A percentile compares a stretch with the other conserved stretches of the same genome.
Conservation (phyloP, 345 rosid species). For the Viola odorata region DNA sequence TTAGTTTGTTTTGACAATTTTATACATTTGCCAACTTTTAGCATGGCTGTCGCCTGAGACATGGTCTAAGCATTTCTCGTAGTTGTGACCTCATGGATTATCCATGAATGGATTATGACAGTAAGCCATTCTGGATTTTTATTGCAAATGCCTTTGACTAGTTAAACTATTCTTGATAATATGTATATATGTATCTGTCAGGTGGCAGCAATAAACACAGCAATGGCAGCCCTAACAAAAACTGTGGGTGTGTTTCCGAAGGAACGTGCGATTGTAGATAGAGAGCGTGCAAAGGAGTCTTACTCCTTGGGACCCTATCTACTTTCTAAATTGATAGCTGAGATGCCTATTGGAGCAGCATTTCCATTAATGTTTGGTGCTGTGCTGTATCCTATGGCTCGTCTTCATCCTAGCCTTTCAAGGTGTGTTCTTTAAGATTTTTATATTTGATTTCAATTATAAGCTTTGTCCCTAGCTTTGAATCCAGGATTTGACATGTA, state of each 20-base stretch:
- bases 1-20: too few relatives aligned
- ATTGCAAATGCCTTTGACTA: too few relatives aligned
- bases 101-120: too few relatives aligned
- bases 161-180: too few relatives aligned
- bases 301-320: constrained; percentile 85
- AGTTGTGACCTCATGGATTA: too few relatives aligned
- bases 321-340: constrained; percentile 89
- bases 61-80: too few relatives aligned
- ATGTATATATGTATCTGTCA: constrained; percentile 16
- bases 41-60: too few relatives aligned
- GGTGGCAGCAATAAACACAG: constrained; percentile 98
- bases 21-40: too few relatives aligned
- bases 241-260: constrained; percentile 96
- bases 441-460: neutral
- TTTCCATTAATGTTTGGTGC: constrained; percentile 95
- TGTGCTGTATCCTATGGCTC: constrained; percentile 91
- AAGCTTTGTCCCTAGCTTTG: too few relatives aligned
- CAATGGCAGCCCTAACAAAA: constrained; percentile 99
- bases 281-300: constrained; percentile 91
- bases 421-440: constrained; percentile 36
- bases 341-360: constrained; percentile 89
- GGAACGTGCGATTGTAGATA: constrained; percentile 89
- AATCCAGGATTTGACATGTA: too few relatives aligned
- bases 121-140: too few relatives aligned
- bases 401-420: constrained; percentile 75